Evolutionary conservation across 1,284 basidiomycete genomes (phyloP).

Genomic region (Hemileia vastatrix): DNA sequence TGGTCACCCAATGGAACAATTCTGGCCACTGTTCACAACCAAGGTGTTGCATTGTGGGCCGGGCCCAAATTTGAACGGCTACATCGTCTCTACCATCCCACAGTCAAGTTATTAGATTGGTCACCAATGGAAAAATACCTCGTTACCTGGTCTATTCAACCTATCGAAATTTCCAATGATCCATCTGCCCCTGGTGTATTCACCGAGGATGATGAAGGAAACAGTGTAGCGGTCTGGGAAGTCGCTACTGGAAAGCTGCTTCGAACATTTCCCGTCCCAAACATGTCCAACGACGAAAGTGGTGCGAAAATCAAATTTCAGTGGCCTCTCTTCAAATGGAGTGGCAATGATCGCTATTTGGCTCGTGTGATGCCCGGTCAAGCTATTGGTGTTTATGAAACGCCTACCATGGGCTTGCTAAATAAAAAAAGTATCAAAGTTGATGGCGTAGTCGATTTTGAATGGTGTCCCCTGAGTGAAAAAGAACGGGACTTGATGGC

Average conservation of each 20-base stretch:
- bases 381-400: slow-evolving; percentile 92
- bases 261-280: slow-evolving; percentile 71
- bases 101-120: slow-evolving; percentile 93
- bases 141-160: slow-evolving; percentile 95
- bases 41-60: slow-evolving; percentile 93
- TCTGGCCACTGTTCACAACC: slow-evolving; percentile 84
- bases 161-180: slow-evolving; percentile 58
- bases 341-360: slow-evolving; percentile 89
- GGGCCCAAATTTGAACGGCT: slow-evolving; percentile 76
- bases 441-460: slow-evolving; percentile 95
- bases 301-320: slow-evolving; percentile 56
- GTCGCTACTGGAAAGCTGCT: slow-evolving; percentile 84
- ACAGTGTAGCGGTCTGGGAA: slow-evolving; percentile 96
- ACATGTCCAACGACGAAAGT: slow-evolving; percentile 42
- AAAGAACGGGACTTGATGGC: slow-evolving; percentile 57
- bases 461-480: slow-evolving; percentile 93
- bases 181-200: slow-evolving; percentile 64
- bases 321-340: slow-evolving; percentile 98
- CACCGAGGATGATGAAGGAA: slow-evolving; percentile 89
- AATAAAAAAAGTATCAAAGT: slow-evolving; percentile 98
- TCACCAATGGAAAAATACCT: slow-evolving; percentile 95
- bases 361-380: slow-evolving; percentile 78
- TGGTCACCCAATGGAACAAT: slow-evolving; percentile 97
- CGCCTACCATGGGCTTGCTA: slow-evolving; percentile 84
- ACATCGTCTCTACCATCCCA: slow-evolving; percentile 86